Percentiles rank a stretch among this genome's conserved stretches.
Evolutionary conservation across 805 yeast genomes (phyloP).

Genomic region (Metschnikowia lochheadii): DNA sequence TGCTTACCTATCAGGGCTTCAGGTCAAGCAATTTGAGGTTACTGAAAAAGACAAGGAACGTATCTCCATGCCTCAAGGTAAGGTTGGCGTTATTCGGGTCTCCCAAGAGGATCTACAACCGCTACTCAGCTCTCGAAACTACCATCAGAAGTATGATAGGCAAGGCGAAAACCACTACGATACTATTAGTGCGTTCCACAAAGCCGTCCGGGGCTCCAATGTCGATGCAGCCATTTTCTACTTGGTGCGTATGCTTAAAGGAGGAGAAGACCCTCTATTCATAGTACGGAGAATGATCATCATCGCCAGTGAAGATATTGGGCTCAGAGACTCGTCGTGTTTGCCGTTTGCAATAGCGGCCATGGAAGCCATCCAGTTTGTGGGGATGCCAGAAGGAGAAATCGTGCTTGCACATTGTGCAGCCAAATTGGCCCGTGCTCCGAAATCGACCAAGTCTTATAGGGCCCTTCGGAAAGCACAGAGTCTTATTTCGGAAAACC

Average conservation of each 20-base stretch:
- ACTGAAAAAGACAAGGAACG: constrained; percentile 14
- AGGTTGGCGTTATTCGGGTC: constrained; percentile 37
- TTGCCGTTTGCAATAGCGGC: constrained; percentile 85
- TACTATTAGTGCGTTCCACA: constrained; percentile 92
- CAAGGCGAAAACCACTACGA: constrained; percentile 94
- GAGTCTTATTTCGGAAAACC: constrained; percentile 50
- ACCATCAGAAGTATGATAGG: constrained; percentile 65
- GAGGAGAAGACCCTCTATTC: constrained; percentile 92
- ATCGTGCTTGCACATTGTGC: constrained; percentile 88
- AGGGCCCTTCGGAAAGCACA: constrained; percentile 74
- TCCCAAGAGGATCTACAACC: constrained; percentile 38
- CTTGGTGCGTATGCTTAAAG: constrained; percentile 79
- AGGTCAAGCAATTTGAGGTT: constrained; percentile 16
- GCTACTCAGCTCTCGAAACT: constrained; percentile 40
- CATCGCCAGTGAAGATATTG: constrained; percentile 94
- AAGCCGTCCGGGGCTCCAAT: constrained; percentile 83
- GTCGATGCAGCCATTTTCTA: constrained; percentile 89
- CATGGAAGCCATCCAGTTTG: constrained; percentile 79
- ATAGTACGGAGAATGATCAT: constrained; percentile 88
- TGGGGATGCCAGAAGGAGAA: constrained; percentile 95
- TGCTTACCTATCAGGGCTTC: constrained; percentile 42
- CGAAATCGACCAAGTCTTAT: constrained; percentile 82
- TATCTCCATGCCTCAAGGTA: constrained; percentile 4
- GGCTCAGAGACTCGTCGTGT: constrained; percentile 76
- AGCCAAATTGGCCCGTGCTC: constrained; percentile 80